Percentiles rank a stretch among this genome's conserved stretches.
Evolutionary conservation across 345 rosid species (phyloP).

Genomic region (Eucalyptus curtisii): DNA sequence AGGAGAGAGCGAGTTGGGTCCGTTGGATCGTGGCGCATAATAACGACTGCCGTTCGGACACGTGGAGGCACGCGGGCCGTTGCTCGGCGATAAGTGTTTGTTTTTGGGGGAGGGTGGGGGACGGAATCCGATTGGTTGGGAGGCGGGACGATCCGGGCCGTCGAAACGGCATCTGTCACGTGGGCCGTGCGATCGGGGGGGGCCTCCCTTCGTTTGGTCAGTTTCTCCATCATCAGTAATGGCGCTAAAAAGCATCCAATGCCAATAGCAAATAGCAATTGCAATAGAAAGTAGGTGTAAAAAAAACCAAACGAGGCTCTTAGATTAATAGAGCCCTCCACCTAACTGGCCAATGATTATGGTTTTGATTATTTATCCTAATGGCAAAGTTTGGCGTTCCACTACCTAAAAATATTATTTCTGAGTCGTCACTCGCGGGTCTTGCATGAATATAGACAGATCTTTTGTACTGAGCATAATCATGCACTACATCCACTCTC

Average conservation of each 20-base stretch:
- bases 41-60: neutral
- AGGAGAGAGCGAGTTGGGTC: neutral
- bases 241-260: neutral
- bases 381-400: neutral
- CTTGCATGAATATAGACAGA: neutral
- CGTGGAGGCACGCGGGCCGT: slow-evolving; percentile 11
- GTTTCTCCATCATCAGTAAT: neutral
- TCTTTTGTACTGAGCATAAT: neutral
- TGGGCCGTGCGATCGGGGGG: neutral
- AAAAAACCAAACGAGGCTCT: neutral
- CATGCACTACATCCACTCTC: neutral
- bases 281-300: neutral
- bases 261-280: neutral
- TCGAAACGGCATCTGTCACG: slow-evolving; percentile 1
- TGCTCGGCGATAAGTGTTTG: slow-evolving; percentile 17
- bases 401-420: neutral
- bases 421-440: rapidly evolving
- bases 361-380: neutral
- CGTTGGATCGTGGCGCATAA: slow-evolving; percentile 1
- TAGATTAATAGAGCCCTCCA: neutral
- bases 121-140: neutral
- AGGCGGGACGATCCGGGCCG: neutral
- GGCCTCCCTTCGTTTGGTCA: neutral
- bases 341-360: neutral
- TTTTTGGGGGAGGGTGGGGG: neutral